These are phyloP conservation scores for Crithidia expoeki DNA, from an alignment of 208 protist genomes.

Conservation along the genomic window DNA sequence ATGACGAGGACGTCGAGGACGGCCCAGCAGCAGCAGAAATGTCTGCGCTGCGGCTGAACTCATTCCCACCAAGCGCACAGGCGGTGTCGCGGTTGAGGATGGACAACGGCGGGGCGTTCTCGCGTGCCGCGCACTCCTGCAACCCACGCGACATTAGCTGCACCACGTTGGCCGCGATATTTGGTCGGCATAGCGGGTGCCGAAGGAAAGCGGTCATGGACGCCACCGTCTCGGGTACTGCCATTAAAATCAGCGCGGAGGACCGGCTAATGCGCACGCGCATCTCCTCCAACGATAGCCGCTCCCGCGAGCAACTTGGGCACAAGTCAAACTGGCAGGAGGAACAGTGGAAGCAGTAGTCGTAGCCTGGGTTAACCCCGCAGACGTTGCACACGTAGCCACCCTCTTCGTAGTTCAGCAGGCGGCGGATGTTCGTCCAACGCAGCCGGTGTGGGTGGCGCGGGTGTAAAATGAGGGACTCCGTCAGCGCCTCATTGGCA, in stretches of 20 bases:
- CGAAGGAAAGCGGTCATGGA: constrained; percentile 53
- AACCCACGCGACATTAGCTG: constrained; percentile 53
- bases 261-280: constrained; percentile 42
- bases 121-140: constrained; percentile 59
- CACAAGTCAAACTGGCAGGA: constrained; percentile 77
- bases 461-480: constrained; percentile 55
- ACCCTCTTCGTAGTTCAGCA: constrained; percentile 47
- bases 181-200: constrained; percentile 46
- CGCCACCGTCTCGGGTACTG: constrained; percentile 35
- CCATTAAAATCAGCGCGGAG: constrained; percentile 25
- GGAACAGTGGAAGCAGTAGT: constrained; percentile 70
- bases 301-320: constrained; percentile 60
- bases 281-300: constrained; percentile 45
- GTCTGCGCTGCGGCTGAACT: too few relatives aligned
- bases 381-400: constrained; percentile 74
- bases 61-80: background rate
- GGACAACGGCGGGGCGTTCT: constrained; percentile 19
- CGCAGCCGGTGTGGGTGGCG: constrained; percentile 71
- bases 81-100: background rate
- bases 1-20: background rate
- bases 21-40: background rate
- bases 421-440: constrained; percentile 53
- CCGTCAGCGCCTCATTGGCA: constrained; percentile 27
- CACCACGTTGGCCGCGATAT: constrained; percentile 44
- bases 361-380: constrained; percentile 43